These are phyloP conservation scores for Euphorbia peplus DNA, from an alignment of 345 rosid genomes.

Conservation along the genomic window DNA sequence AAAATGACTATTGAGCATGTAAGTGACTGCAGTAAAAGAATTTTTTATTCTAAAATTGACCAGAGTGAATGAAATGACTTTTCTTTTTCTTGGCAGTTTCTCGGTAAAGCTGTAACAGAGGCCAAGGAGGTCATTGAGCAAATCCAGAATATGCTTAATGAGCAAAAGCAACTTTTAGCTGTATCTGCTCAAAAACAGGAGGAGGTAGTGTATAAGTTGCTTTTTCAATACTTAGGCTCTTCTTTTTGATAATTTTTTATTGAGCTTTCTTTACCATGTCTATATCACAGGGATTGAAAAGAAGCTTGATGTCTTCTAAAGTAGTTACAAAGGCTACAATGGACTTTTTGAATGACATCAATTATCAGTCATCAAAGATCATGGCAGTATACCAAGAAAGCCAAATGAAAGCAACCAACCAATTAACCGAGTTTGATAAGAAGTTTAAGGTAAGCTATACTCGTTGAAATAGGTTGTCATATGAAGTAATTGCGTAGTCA, in stretches of 20 bases:
- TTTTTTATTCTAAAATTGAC: neutral
- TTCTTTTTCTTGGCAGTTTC: slow-evolving; percentile 46
- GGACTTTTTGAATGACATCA: slow-evolving; percentile 52
- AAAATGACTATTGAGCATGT: slow-evolving; percentile 53
- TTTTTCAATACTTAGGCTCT: slow-evolving; percentile 2
- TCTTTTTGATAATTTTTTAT: neutral
- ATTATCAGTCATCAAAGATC: slow-evolving; percentile 51
- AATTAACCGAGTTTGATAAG: slow-evolving; percentile 55
- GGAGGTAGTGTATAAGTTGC: slow-evolving; percentile 38
- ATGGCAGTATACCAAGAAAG: slow-evolving; percentile 44
- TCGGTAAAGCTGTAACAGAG: slow-evolving; percentile 43
- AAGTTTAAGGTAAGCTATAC: slow-evolving; percentile 48
- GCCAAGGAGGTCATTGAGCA: slow-evolving; percentile 52
- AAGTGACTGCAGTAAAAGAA: slow-evolving; percentile 18
- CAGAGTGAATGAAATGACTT: neutral
- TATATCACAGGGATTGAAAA: slow-evolving; percentile 47
- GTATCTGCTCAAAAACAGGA: slow-evolving; percentile 62
- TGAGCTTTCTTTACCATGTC: neutral
- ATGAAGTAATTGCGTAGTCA: neutral
- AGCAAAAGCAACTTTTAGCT: slow-evolving; percentile 57
- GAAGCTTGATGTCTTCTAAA: slow-evolving; percentile 56
- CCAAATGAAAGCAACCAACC: slow-evolving; percentile 45
- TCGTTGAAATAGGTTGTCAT: neutral
- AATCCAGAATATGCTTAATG: slow-evolving; percentile 53
- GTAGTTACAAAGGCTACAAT: slow-evolving; percentile 57